Evolutionary conservation across 768 basidiomycete genomes (phyloP).

Genomic region (Tephrocybe sp.): DNA sequence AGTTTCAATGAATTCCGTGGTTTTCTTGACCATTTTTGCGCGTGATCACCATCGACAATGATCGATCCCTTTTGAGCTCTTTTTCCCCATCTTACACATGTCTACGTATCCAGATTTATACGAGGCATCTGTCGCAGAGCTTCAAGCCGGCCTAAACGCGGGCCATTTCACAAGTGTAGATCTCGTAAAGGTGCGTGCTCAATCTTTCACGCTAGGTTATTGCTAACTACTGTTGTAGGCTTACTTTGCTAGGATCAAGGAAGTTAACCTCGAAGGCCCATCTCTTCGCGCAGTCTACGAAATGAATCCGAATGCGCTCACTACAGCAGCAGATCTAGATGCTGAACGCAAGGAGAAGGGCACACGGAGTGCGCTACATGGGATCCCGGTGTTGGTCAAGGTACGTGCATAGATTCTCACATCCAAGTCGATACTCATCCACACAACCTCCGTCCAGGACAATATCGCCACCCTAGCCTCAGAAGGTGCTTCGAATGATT

Average conservation of each 20-base stretch:
- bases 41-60: neutral
- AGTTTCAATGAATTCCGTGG: neutral
- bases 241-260: slow-evolving; percentile 62
- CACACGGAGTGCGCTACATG: slow-evolving; percentile 46
- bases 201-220: neutral
- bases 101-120: slow-evolving; percentile 50
- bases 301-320: slow-evolving; percentile 48
- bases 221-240: slow-evolving; percentile 34
- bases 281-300: slow-evolving; percentile 59
- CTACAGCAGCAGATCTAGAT: slow-evolving; percentile 49
- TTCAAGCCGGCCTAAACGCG: slow-evolving; percentile 48
- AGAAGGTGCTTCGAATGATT: slow-evolving; percentile 28
- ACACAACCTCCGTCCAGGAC: slow-evolving; percentile 26
- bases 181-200: slow-evolving; percentile 50
- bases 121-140: slow-evolving; percentile 53
- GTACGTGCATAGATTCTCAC: slow-evolving; percentile 17
- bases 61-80: neutral
- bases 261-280: slow-evolving; percentile 61
- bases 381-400: slow-evolving; percentile 52
- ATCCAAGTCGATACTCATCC: neutral
- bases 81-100: neutral
- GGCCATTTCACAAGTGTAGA: slow-evolving; percentile 57
- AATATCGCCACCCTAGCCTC: slow-evolving; percentile 44
- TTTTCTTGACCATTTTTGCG: neutral
- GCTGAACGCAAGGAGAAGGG: slow-evolving; percentile 37